A percentile compares a stretch with the other conserved stretches of the same genome.
Conservation (phyloP, 2,329 filamentous ascomycete species). For the Penicillium rolfsii region DNA sequence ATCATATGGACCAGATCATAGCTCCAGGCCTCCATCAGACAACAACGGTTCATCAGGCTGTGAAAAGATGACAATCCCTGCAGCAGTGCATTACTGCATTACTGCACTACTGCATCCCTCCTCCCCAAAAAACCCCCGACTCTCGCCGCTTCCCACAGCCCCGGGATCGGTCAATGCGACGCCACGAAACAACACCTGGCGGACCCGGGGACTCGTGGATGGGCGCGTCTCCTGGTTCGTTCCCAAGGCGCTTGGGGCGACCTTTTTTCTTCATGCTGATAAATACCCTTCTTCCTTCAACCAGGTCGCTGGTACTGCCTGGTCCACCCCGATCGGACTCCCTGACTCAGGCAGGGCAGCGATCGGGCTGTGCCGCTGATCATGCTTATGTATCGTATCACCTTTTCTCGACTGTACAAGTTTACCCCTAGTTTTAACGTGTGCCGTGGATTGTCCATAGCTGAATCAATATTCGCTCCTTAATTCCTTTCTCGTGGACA, state of each 20-base stretch:
- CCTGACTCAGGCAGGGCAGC: background rate
- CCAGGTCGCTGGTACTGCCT: conserved; percentile 1
- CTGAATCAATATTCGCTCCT: background rate
- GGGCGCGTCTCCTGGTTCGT: conserved; percentile 1
- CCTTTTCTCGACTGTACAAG: background rate
- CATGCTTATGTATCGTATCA: conserved; percentile 3
- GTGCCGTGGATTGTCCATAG: background rate
- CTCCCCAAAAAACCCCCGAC: background rate
- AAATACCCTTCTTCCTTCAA: background rate
- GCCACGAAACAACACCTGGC: background rate
- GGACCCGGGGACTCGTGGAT: background rate
- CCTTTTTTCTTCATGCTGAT: background rate
- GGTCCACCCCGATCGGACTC: background rate
- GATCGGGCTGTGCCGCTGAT: background rate
- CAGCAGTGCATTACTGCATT: background rate
- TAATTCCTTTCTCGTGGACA: background rate
- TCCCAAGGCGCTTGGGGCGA: background rate
- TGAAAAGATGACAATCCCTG: background rate
- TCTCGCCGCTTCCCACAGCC: conserved; percentile 1
- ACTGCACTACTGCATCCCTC: background rate
- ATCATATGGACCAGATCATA: no score
- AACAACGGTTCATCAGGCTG: background rate
- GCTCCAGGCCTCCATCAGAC: no score
- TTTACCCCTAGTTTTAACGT: background rate
- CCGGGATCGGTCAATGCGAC: conserved; percentile 10